Base-by-base conservation (phyloP, 2,329 filamentous ascomycete genomes). In the Hypoxylon rubiginosum region DNA sequence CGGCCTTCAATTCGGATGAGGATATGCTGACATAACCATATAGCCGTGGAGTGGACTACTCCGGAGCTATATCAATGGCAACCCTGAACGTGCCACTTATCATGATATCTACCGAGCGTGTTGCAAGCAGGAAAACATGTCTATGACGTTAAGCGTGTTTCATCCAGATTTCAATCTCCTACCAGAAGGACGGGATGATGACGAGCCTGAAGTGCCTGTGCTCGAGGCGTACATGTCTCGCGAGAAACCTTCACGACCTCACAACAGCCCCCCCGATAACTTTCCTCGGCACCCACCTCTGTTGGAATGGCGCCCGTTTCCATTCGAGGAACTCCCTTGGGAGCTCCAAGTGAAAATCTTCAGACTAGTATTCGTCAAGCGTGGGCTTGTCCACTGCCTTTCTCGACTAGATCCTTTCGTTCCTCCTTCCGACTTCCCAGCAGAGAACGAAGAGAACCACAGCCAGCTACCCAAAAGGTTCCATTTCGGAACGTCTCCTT, bases 391-490 rank as follows among this genome's bases (percentile, higher is more conserved):
- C 3, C 83, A 86, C 58, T 81, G 77, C 21, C 72, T 85, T 1
- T 84, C 82, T 0, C 76, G 84, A 0, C 73, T 86, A 0, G 84
- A 86, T 32, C 77, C 75, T 0, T 71, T 66, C 5, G 60, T 72
- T 1, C 58, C 70, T 0, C 78, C 76, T 4, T 4, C 43, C 0
- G 64, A 71, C 15, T 74, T 15, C 67, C 72, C n/a, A 4, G 4
- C 7, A 50, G 68, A 51, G 32, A 65, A 24, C 56, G 62, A 5
- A 21, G 36, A 0, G 28, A 39, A 9, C 8, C 59, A 0, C 6
- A 73, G 67, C 7, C 69, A 74, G 1, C 76, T 82, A 0, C 71
- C 77, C 0, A 77, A 77, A 21, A 74, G 79, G 0, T 84, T 86
- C 48, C 80, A 82, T 26, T 74, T 82, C 6, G 70, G 82, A 60